These are phyloP conservation scores for Pichia sp. DNA, from an alignment of 1,139 yeast species.

Conservation along the genomic window DNA sequence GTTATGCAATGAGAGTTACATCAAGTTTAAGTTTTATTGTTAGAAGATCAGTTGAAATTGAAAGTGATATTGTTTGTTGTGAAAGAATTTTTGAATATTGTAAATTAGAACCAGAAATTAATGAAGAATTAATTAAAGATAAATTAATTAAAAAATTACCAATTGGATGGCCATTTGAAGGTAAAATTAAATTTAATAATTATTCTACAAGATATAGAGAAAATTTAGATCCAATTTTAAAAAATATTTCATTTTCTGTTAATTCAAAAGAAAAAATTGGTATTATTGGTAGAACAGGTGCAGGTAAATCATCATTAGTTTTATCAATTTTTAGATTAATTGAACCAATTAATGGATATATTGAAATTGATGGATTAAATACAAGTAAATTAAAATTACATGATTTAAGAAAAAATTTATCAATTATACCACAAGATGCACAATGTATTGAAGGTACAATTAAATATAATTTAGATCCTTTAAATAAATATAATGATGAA, in stretches of 20 bases:
- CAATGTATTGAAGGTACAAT: constrained; percentile 60
- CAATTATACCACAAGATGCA: constrained; percentile 68
- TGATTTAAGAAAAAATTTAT: constrained; percentile 48
- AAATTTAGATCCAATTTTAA: constrained; percentile 53
- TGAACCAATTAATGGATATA: constrained; percentile 54
- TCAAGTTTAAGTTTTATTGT: constrained; percentile 55
- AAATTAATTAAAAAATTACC: constrained; percentile 32
- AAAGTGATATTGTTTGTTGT: constrained; percentile 68
- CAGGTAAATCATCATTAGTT: constrained; percentile 72
- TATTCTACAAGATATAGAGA: constrained; percentile 62
- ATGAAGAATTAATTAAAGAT: constrained; percentile 23
- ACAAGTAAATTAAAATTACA: constrained; percentile 41
- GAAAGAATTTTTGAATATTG: constrained; percentile 73
- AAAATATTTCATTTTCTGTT: constrained; percentile 45
- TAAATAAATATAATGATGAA: constrained; percentile 43
- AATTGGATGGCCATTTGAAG: constrained; percentile 54
- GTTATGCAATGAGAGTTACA: constrained; percentile 64
- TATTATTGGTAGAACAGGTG: constrained; percentile 82
- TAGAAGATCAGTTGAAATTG: constrained; percentile 64
- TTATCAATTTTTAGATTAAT: constrained; percentile 68
- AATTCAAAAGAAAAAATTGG: constrained; percentile 66
- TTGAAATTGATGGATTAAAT: constrained; percentile 45
- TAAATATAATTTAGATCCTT: constrained; percentile 57
- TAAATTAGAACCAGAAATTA: constrained; percentile 56
- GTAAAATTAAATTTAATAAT: constrained; percentile 48